These are phyloP conservation scores for Teratosphaeria pseudoeucalypti DNA, from an alignment of 2,329 filamentous ascomycete species.

Conservation along the genomic window DNA sequence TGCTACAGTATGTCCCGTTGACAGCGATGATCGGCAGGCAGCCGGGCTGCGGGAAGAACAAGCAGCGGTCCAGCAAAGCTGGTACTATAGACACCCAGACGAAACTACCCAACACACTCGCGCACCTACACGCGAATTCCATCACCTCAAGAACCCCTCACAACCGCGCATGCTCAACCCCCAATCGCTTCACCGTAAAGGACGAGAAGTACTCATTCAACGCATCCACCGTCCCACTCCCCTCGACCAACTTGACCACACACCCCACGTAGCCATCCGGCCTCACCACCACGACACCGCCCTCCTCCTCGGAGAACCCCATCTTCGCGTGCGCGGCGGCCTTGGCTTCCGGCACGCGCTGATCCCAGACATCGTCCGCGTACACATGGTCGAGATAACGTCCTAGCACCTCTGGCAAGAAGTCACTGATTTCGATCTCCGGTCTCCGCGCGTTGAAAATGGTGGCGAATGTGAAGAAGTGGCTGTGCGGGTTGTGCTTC, in stretches of 20 bases:
- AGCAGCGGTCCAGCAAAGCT: not conserved
- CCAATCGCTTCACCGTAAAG: not conserved
- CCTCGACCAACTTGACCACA: slow-evolving; percentile 63
- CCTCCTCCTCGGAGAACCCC: slow-evolving; percentile 61
- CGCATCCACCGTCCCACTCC: slow-evolving; percentile 69
- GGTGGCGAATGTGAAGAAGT: slow-evolving; percentile 69
- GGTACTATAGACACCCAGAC: not conserved
- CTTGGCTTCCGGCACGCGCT: slow-evolving; percentile 55
- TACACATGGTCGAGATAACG: slow-evolving; percentile 77
- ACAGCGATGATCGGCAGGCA: too few species aligned
- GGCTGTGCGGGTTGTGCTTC: slow-evolving; percentile 71
- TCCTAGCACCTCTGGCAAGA: slow-evolving; percentile 60
- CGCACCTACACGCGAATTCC: slow-evolving; percentile 41
- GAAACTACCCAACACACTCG: not conserved
- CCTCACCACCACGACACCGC: slow-evolving; percentile 71
- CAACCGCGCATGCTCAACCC: not conserved
- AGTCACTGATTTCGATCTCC: slow-evolving; percentile 60
- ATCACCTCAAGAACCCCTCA: not conserved
- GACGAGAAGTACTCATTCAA: slow-evolving; percentile 71
- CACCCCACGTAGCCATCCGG: slow-evolving; percentile 82
- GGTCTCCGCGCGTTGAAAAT: slow-evolving; percentile 60
- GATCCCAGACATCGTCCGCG: slow-evolving; percentile 71
- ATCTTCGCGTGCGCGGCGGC: slow-evolving; percentile 80
- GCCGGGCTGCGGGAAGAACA: too few species aligned
- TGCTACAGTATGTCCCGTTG: too few species aligned